Conservation (phyloP, 805 yeast species). For the Candida silvatica region DNA sequence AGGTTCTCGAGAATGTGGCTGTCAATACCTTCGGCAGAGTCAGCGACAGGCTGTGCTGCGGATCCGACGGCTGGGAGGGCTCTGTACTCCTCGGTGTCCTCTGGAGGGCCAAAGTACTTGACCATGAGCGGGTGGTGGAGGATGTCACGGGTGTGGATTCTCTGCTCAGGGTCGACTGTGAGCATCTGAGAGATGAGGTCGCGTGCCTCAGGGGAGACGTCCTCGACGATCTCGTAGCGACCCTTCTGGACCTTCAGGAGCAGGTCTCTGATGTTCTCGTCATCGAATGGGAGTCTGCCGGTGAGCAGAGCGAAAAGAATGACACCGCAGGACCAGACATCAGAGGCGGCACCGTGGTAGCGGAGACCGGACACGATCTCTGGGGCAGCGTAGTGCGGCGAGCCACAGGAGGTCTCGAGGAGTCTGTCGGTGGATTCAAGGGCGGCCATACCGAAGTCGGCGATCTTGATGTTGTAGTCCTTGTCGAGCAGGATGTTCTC, state of each 20-base stretch:
- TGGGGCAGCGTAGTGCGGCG: slow-evolving; percentile 98
- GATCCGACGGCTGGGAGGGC: slow-evolving; percentile 48
- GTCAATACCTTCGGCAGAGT: slow-evolving; percentile 38
- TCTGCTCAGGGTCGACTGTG: slow-evolving; percentile 67
- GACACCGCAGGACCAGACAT: slow-evolving; percentile 98
- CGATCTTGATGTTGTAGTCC: slow-evolving; percentile 84
- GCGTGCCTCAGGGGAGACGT: slow-evolving; percentile 74
- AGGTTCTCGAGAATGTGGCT: slow-evolving; percentile 44
- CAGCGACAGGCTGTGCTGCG: slow-evolving; percentile 40
- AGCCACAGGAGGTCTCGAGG: slow-evolving; percentile 93
- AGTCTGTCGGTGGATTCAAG: slow-evolving; percentile 71
- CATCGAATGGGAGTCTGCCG: slow-evolving; percentile 95
- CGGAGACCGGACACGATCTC: slow-evolving; percentile 93
- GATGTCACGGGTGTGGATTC: slow-evolving; percentile 75
- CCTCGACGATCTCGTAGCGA: slow-evolving; percentile 71
- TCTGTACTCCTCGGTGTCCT: slow-evolving; percentile 21
- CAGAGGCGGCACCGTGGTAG: slow-evolving; percentile 95
- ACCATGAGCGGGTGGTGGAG: slow-evolving; percentile 72
- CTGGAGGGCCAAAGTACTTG: slow-evolving; percentile 53
- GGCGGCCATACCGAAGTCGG: slow-evolving; percentile 99
- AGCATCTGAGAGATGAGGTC: slow-evolving; percentile 79
- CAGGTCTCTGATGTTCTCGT: slow-evolving; percentile 83
- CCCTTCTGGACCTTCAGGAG: slow-evolving; percentile 90
- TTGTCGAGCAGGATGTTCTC: slow-evolving; percentile 74
- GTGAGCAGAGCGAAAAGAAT: slow-evolving; percentile 88